Evolutionary conservation across 164 flowering plant genomes (phyloP).

Genomic region (grape (Vitis vinifera)): DNA sequence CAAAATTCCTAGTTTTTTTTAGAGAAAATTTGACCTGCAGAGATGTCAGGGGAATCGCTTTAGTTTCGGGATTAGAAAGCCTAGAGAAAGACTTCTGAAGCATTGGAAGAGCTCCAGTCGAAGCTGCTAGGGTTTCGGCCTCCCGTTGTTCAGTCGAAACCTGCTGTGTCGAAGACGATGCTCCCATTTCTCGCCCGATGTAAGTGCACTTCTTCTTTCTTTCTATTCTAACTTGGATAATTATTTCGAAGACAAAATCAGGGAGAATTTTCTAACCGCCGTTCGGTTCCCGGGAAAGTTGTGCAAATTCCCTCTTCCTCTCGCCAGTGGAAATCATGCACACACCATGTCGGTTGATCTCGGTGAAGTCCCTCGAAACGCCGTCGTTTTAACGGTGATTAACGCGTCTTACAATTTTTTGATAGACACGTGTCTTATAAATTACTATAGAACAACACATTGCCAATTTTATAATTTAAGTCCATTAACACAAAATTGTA

Average conservation of each 20-base stretch:
- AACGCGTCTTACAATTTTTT: too few relatives aligned
- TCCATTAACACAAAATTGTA: too few relatives aligned
- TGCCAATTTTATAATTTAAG: too few relatives aligned
- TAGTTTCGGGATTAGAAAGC: slow-evolving; percentile 59
- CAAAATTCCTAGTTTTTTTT: not conserved
- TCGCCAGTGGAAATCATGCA: slow-evolving; percentile 15
- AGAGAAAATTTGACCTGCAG: slow-evolving; percentile 45
- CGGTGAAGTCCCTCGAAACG: too few relatives aligned
- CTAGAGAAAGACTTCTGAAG: slow-evolving; percentile 65
- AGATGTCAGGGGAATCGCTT: slow-evolving; percentile 46
- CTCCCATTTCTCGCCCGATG: slow-evolving; percentile 52
- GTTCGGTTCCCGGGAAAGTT: not conserved
- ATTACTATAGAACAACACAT: too few relatives aligned
- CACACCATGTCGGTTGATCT: slow-evolving; percentile 32
- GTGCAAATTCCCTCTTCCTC: not conserved
- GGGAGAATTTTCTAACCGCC: not conserved
- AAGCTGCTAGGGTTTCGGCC: slow-evolving; percentile 61
- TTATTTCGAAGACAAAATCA: not conserved
- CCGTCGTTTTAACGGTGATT: too few relatives aligned
- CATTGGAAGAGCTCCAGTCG: slow-evolving; percentile 70
- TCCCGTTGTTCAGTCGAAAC: slow-evolving; percentile 51
- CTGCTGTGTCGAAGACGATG: slow-evolving; percentile 54
- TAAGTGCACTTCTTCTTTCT: too few relatives aligned
- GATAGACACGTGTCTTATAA: too few relatives aligned
- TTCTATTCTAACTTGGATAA: not conserved